Base-by-base conservation (phyloP, 2,329 filamentous ascomycete species). In the Colletotrichum phormii region DNA sequence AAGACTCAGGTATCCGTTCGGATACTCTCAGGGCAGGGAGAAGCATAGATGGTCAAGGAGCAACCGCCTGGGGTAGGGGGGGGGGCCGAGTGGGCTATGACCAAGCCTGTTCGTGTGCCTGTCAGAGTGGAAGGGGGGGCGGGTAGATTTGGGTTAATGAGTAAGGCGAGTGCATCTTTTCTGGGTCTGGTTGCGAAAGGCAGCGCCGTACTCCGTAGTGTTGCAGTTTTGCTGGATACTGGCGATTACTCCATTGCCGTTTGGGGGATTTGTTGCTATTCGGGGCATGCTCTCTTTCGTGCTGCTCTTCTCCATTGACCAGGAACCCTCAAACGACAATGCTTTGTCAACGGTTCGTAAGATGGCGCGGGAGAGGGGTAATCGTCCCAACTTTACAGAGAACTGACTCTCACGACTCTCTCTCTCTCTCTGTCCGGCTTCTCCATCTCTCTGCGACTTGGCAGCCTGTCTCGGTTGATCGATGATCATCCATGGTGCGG, bases 151-250 rank as follows among this genome's bases (percentile, higher is more conserved):
- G 51, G 53, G 31, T 53, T n/a, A 72, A 63, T 59, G 69, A 72
- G 69, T 72, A 72, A 72, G 64, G 61, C 18, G 29, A 31, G 54
- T 65, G 61, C 67, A 59, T 64, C 57, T 57, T 66, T 31, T 62
- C 64, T 37, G 42, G 60, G 60, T 35, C 42, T n/a, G 35, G 42
- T 54, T 35, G 18, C 65, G 26, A 63, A 33, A 58, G 37, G 37
- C 37, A 42, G 37, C 15, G 37, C 37, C 13, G 31, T n/a, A 57
- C 15, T 13, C 37, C 13, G 31, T n/a, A 57, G 57, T 61, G 57
- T 71, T 71, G 64, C 62, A 66, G 29, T 46, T n/a, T 33, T 60
- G 60, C 42, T 53, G 60, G 60, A 53, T 35, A 63, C 64, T 15
- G 6, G 35, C 37, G 37, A 6, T 42, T 42, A 13, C 37, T 42